These are phyloP conservation scores for Saccharomycopsis sp. DNA, from an alignment of 805 yeast species.

Conservation along the genomic window DNA sequence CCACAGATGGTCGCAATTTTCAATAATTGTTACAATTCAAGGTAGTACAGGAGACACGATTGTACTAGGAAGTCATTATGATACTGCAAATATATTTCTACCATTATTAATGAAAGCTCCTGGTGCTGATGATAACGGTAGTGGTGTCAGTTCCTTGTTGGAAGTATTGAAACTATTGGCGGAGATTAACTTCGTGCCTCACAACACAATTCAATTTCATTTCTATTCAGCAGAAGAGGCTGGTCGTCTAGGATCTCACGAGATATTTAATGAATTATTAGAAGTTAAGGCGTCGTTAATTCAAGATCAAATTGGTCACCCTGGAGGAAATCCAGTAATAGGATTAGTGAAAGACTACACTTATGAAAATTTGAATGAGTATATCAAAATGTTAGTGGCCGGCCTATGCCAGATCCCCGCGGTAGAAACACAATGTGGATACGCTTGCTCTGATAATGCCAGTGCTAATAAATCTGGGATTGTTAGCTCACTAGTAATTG, in stretches of 20 bases:
- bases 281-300: constrained; percentile 79
- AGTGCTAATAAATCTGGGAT: constrained; percentile 77
- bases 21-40: constrained; percentile 59
- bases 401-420: constrained; percentile 45
- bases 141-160: constrained; percentile 73
- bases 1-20: constrained; percentile 77
- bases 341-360: constrained; percentile 79
- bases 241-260: constrained; percentile 81
- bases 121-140: constrained; percentile 94
- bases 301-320: constrained; percentile 91
- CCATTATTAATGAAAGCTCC: constrained; percentile 72
- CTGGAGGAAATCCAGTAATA: constrained; percentile 52
- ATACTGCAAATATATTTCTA: constrained; percentile 66
- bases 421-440: constrained; percentile 76
- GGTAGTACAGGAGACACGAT: constrained; percentile 44
- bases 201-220: constrained; percentile 82
- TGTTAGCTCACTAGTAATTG: constrained; percentile 80
- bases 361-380: constrained; percentile 45
- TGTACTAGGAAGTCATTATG: constrained; percentile 86
- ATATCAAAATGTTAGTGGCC: constrained; percentile 53
- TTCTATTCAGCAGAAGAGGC: constrained; percentile 95
- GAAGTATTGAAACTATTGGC: constrained; percentile 66
- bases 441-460: constrained; percentile 91
- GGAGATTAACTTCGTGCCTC: constrained; percentile 34
- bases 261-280: constrained; percentile 50